Percentiles rank a stretch among this genome's conserved stretches.
Evolutionary conservation across 2,329 filamentous ascomycete species (phyloP).

Genomic region (Arthrinium phaeospermum): DNA sequence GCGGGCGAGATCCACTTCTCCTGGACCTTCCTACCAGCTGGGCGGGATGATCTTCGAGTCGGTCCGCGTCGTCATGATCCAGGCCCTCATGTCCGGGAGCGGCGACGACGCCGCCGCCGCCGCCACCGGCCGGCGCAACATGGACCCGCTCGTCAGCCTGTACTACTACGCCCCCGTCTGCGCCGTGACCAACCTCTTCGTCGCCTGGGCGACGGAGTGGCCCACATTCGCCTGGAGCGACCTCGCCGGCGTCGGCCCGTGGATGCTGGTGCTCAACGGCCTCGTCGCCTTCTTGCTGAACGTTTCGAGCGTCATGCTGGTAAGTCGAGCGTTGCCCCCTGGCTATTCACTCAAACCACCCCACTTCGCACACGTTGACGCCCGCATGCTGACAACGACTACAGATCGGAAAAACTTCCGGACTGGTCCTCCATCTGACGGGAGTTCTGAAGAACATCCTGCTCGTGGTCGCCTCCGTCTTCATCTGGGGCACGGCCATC

Average conservation of each 20-base stretch:
- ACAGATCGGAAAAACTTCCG: conserved; percentile 87
- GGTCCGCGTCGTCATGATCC: conserved; percentile 82
- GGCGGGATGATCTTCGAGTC: conserved; percentile 83
- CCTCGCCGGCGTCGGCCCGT: conserved; percentile 72
- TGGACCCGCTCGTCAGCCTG: conserved; percentile 86
- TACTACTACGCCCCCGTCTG: conserved; percentile 92
- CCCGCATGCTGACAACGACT: too few relatives aligned
- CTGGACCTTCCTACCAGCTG: conserved; percentile 68
- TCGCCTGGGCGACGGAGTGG: conserved; percentile 40
- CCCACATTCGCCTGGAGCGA: conserved; percentile 50
- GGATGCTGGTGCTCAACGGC: conserved; percentile 75
- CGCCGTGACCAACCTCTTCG: conserved; percentile 77
- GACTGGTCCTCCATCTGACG: conserved; percentile 82
- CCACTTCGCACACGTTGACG: too few relatives aligned
- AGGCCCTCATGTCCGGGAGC: conserved; percentile 78
- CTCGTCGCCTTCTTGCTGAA: conserved; percentile 80
- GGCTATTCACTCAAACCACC: too few relatives aligned
- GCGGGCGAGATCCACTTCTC: conserved; percentile 73
- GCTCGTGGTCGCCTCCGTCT: conserved; percentile 75
- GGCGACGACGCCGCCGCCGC: conserved; percentile 47
- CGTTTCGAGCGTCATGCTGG: conserved; percentile 83
- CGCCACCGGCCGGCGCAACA: conserved; percentile 54
- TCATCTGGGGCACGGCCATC: conserved; percentile 79
- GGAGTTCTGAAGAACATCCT: conserved; percentile 90
- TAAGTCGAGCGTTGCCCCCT: conserved; percentile 50